Conservation (phyloP, 2,329 filamentous ascomycete species). For the Alternaria ventricosa region DNA sequence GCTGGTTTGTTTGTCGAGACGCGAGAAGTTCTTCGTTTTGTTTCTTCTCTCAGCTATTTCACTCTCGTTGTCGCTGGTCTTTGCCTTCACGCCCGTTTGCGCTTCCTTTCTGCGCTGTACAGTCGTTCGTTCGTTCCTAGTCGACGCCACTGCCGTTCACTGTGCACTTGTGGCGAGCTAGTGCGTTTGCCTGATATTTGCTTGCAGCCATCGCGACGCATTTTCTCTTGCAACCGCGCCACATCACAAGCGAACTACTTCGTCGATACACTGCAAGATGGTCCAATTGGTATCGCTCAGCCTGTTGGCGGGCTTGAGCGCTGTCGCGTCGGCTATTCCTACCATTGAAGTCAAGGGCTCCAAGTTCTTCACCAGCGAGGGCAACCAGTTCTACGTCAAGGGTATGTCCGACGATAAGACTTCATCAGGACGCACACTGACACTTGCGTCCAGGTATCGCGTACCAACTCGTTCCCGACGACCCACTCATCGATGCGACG, state of each 20-base stretch:
- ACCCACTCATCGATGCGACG: slow-evolving; percentile 76
- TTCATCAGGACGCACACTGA: slow-evolving; percentile 2
- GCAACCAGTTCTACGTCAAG: slow-evolving; percentile 84
- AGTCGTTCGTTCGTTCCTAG: not conserved
- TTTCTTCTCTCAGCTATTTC: not conserved
- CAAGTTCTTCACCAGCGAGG: slow-evolving; percentile 85
- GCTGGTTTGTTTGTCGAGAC: not conserved
- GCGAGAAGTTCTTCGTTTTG: not conserved
- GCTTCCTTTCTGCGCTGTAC: not conserved
- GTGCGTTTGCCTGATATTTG: not conserved
- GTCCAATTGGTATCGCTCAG: slow-evolving; percentile 12
- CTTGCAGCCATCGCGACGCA: not conserved
- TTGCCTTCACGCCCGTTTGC: not conserved
- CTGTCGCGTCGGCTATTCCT: slow-evolving; percentile 55
- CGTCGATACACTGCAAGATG: slow-evolving; percentile 8
- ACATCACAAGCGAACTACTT: not conserved
- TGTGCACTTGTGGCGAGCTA: not conserved
- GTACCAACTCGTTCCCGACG: slow-evolving; percentile 70
- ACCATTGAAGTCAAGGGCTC: slow-evolving; percentile 70
- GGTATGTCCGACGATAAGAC: slow-evolving; percentile 55
- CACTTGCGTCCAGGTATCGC: slow-evolving; percentile 67
- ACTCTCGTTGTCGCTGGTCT: not conserved
- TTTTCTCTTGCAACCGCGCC: not conserved
- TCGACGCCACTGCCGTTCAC: not conserved
- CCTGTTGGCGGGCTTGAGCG: slow-evolving; percentile 35